Base-by-base conservation (phyloP, 257 asterid species). In the Solanum chiquidenum region DNA sequence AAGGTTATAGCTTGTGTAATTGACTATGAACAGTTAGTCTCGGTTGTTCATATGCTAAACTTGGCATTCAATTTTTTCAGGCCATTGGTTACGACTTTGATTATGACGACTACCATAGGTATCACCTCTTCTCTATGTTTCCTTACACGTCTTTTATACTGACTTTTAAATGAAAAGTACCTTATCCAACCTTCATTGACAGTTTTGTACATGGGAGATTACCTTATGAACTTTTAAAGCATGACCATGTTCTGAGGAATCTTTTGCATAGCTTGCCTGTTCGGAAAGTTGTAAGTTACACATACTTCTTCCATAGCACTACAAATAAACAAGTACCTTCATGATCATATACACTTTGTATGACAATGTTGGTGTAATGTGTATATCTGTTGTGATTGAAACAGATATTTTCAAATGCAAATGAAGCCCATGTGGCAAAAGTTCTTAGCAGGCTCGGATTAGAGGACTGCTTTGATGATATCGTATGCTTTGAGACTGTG, bases 391-490 rank as follows among this genome's bases (percentile, higher is more conserved):
- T 44, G 44, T 49, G 86, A 82, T 82, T 40, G n/a, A 62, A 83
- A 90, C 95, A 96, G 99, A 93, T 96, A 42, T 96, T 96, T 89
- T 95, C 99, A 3, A 96, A 96, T 89, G 99, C 94, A 83, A 94
- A 96, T 87, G 98, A 95, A 86, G 98, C 98, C 88, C 98, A 96
- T 72, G 99, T 96, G 31, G 97, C 95, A 31, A 87, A 88, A 88
- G 92, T 95, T 87, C 93, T 95, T 83, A 89, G 92, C 83, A 87
- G 98, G 93, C 97, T 96, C 4, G 97, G 98, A 73, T 89, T 94
- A 88, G 98, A 94, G 91, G 99, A 92, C 83, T 95, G 98, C 90
- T 95, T 95, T 85, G 98, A 95, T 14, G 94, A 90, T 75, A 87
- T 96, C n/a, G 86, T 95, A 49, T 90, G 94, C 89, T 96, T 94